Percentiles rank a stretch among this genome's conserved stretches.
Evolutionary conservation across 2,329 filamentous ascomycete species (phyloP).

Genomic region (Neodidymelliopsis sp.): DNA sequence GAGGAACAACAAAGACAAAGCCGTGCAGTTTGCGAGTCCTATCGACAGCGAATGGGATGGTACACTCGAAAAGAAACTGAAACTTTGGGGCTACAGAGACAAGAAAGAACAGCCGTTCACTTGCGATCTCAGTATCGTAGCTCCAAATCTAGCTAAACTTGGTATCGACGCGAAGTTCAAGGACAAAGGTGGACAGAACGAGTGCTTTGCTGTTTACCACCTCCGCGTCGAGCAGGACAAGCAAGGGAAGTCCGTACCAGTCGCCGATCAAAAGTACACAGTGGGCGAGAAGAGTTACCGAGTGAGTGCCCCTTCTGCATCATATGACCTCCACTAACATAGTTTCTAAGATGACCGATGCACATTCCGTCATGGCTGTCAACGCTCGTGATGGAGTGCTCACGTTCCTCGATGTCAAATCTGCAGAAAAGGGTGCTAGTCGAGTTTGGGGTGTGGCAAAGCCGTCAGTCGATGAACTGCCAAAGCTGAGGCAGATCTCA

Average conservation of each 20-base stretch:
- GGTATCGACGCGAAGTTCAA: constrained; percentile 5
- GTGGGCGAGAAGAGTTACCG: background rate
- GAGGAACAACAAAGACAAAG: constrained; percentile 5
- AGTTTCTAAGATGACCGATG: background rate
- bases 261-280: background rate
- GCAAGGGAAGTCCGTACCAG: background rate
- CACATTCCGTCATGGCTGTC: constrained; percentile 5
- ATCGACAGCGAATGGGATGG: constrained; percentile 12
- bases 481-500: constrained; percentile 6
- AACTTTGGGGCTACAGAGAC: constrained; percentile 9
- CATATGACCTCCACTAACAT: background rate
- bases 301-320: background rate
- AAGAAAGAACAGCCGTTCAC: background rate
- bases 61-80: constrained; percentile 1
- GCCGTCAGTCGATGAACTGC: background rate
- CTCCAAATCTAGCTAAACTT: background rate
- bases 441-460: background rate
- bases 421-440: background rate
- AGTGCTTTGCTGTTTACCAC: constrained; percentile 2
- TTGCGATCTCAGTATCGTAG: background rate
- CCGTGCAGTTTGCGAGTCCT: background rate
- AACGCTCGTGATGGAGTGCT: constrained; percentile 10
- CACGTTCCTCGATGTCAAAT: constrained; percentile 6
- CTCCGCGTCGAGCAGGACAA: no score
- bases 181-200: background rate